Evolutionary conservation across 768 basidiomycete genomes (phyloP), one percentile per base, ranked within the genome.

Genomic region (Tricholoma matsutake): DNA sequence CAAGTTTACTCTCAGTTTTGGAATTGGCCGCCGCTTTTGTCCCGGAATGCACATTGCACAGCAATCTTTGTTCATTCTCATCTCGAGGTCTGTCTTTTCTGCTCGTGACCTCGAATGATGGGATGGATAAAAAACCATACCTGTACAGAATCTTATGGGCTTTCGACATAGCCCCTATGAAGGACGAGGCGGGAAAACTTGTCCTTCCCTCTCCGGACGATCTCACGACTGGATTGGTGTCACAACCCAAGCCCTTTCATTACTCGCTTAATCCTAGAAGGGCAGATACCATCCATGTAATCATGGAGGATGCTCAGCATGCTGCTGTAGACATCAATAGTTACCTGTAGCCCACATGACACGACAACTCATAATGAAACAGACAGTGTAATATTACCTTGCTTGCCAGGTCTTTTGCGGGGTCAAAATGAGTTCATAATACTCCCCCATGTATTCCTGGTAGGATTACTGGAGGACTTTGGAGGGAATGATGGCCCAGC

Each of bases 11-110:
- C 39, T 41, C n/a, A n/a, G 39, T 3, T 80, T 78, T 60, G 74
- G 78, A 6, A 78, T 76, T 63, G 78, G 78, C 39, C 65, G 77
- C 54, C 67, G 77, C 31, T 69, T 76, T 13, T 79, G 78, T 56
- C 77, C 71, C 0, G 75, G 73, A 4, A 72, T 72, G 64, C 72
- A 72, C 34, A 68, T 77, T 22, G 76, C 76, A 2, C 64, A 67
- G 28, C 71, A 71, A 56, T 72, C 71, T 1, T 22, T 75, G 11
- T 76, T 72, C 58, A 71, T 74, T 51, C 71, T 71, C 45, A 61
- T 74, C 25, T 71, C 76, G 16, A 66, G 71, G 32, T 54, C n/a
- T 18, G 25, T 4, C 6, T 39, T 25, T 25, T 25, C 22, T 25
- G 22, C 22, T 25, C 22, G 22, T 25, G 22, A 25, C 22, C 22